A percentile compares a stretch with the other conserved stretches of the same genome.
These are phyloP conservation scores for Colletotrichum liriopes DNA, from an alignment of 2,329 filamentous ascomycete species.

Conservation along the genomic window DNA sequence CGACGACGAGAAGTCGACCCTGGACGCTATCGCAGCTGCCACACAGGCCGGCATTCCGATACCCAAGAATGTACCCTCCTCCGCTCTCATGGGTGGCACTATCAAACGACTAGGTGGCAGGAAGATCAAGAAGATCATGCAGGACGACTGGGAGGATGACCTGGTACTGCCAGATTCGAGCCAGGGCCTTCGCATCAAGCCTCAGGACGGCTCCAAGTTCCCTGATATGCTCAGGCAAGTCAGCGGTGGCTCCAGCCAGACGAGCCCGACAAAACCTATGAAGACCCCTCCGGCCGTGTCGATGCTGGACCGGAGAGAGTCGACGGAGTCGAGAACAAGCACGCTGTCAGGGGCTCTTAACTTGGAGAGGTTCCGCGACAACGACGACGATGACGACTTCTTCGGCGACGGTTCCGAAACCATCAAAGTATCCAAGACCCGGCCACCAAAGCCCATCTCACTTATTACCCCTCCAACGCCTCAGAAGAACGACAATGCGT, in stretches of 20 bases:
- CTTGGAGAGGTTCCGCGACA: constrained; percentile 76
- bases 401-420: constrained; percentile 76
- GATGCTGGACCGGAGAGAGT: constrained; percentile 48
- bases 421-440: constrained; percentile 77
- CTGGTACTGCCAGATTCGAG: constrained; percentile 76
- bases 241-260: constrained; percentile 67
- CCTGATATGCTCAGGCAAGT: constrained; percentile 80
- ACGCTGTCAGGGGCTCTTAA: constrained; percentile 65
- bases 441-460: constrained; percentile 65
- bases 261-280: constrained; percentile 65
- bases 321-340: constrained; percentile 51
- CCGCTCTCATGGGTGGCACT: constrained; percentile 90
- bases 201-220: constrained; percentile 72
- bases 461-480: constrained; percentile 71
- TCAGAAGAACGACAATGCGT: constrained; percentile 57
- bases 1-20: constrained; percentile 86
- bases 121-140: constrained; percentile 80
- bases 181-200: constrained; percentile 76
- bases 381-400: constrained; percentile 73
- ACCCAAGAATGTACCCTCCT: constrained; percentile 87
- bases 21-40: constrained; percentile 89
- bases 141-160: constrained; percentile 88
- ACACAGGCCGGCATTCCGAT: constrained; percentile 93
- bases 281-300: constrained; percentile 53
- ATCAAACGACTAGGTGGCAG: constrained; percentile 90